These are phyloP conservation scores for Colletotrichum sp. DNA, from an alignment of 2,329 filamentous ascomycete species.

Conservation along the genomic window DNA sequence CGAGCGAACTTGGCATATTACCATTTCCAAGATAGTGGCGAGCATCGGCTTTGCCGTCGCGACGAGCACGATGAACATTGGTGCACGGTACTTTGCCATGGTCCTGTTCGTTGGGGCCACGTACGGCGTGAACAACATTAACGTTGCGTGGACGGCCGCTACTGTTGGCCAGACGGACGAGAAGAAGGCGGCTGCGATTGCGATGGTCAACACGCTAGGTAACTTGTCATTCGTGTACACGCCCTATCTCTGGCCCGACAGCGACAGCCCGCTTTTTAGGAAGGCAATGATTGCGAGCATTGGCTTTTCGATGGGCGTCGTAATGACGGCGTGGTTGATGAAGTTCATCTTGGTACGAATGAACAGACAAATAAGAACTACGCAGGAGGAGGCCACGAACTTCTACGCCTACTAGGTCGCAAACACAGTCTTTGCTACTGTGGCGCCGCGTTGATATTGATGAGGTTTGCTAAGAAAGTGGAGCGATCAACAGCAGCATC, in stretches of 20 bases:
- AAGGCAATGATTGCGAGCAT: conserved; percentile 25
- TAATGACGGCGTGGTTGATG: conserved; percentile 40
- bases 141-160: conserved; percentile 45
- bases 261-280: conserved; percentile 14
- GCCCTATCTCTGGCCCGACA: conserved; percentile 13
- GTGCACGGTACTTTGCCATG: conserved; percentile 27
- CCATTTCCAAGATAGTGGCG: conserved; percentile 38
- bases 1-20: neutral
- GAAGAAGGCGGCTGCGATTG: conserved; percentile 49
- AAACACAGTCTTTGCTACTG: neutral
- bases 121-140: conserved; percentile 47
- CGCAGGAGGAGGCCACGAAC: conserved; percentile 26
- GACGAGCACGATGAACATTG: conserved; percentile 25
- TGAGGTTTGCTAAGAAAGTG: neutral
- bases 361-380: conserved; percentile 35
- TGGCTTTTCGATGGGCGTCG: conserved; percentile 34
- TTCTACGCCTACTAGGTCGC: conserved; percentile 30
- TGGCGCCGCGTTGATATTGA: neutral
- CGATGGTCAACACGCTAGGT: conserved; percentile 23
- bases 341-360: conserved; percentile 34
- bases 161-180: conserved; percentile 50
- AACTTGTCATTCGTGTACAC: conserved; percentile 20
- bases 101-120: conserved; percentile 42
- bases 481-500: neutral
- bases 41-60: conserved; percentile 24